Base-by-base conservation (phyloP, 2,329 filamentous ascomycete species). In the Exophiala mesophila region DNA sequence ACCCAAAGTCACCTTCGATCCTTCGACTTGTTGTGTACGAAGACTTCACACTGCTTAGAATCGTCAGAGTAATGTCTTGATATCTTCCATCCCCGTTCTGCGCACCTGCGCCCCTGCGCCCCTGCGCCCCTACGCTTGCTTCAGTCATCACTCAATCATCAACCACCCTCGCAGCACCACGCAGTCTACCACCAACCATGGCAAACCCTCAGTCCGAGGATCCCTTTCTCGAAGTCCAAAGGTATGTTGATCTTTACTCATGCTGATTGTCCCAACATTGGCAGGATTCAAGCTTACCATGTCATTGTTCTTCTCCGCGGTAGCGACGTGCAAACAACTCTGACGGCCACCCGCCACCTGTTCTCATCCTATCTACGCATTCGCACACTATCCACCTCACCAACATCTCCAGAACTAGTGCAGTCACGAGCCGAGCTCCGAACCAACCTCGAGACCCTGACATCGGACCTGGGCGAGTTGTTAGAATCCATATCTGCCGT, bases 341-440 rank as follows among this genome's bases (percentile, higher is more conserved):
- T 98, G 52, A 77, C 83, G 53, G 80, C 79, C 10, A 85, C 87
- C 39, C 83, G 90, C 7, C 83, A 89, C 39, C 81, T 96, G 44
- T 96, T 96, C 73, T 82, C 85, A 52, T 96, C 89, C 12, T 98
- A 95, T 71, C 78, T 95, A 31, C 90, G 92, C 61, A 98, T 98
- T 68, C 87, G 88, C 60, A 92, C 88, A 33, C 82, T 94, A 18
- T 78, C 82, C 45, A 82, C 82, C 29, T 76, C 78, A 6, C 69
- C 82, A 10, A 73, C 74, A 31, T 89, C 86, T 13, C 88, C 88
- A 9, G 78, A 83, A 62, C 74, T 82, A 13, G 64, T 72, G 32
- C 78, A 82, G 68, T 73, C 79, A 4, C 77, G 78, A 43, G 63
- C 66, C 31, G 92, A 98, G 63, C 86, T 98, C 46, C 78, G 85